Percentiles rank a stretch among this genome's conserved stretches.
These are phyloP conservation scores for Nannochloris sp. DNA, from an alignment of 139 green algal species.

Conservation along the genomic window DNA sequence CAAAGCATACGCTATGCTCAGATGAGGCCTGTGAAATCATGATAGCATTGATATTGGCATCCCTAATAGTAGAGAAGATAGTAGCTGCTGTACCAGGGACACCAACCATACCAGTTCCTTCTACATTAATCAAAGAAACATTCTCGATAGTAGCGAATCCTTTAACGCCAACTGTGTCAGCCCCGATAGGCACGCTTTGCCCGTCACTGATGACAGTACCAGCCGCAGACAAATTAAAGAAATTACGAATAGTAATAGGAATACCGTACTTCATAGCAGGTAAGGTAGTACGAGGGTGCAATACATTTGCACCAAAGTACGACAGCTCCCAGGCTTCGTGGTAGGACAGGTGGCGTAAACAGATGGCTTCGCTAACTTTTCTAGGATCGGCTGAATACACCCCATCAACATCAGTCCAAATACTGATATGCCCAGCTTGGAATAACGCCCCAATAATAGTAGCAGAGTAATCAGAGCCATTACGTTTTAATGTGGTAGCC, in stretches of 20 bases:
- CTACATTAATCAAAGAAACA: conserved; percentile 89
- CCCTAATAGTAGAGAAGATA: conserved; percentile 83
- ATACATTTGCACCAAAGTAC: conserved; percentile 98
- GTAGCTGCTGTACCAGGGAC: conserved; percentile 85
- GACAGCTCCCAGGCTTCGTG: conserved; percentile 96
- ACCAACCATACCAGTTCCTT: conserved; percentile 95
- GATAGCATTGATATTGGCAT: conserved; percentile 91
- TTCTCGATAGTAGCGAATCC: conserved; percentile 96
- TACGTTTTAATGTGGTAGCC: conserved; percentile 75
- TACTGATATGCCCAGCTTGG: conserved; percentile 73
- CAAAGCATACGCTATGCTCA: conserved; percentile 98
- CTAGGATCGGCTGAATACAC: conserved; percentile 92
- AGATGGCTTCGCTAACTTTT: conserved; percentile 53
- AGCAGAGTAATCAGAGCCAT: conserved; percentile 90
- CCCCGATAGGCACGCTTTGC: neutral
- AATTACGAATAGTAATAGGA: conserved; percentile 93
- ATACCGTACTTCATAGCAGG: conserved; percentile 92
- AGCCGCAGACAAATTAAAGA: conserved; percentile 76
- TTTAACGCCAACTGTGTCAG: conserved; percentile 59
- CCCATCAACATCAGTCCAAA: conserved; percentile 97
- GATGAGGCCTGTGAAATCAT: conserved; percentile 91
- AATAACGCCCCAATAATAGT: conserved; percentile 91
- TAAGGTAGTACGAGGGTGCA: conserved; percentile 94
- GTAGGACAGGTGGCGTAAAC: conserved; percentile 68
- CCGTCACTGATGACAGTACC: conserved; percentile 42